Percentiles rank a stretch among this genome's conserved stretches.
Evolutionary conservation across 352 stramenopile species (phyloP).

Genomic region (Blastocystis sp.): DNA sequence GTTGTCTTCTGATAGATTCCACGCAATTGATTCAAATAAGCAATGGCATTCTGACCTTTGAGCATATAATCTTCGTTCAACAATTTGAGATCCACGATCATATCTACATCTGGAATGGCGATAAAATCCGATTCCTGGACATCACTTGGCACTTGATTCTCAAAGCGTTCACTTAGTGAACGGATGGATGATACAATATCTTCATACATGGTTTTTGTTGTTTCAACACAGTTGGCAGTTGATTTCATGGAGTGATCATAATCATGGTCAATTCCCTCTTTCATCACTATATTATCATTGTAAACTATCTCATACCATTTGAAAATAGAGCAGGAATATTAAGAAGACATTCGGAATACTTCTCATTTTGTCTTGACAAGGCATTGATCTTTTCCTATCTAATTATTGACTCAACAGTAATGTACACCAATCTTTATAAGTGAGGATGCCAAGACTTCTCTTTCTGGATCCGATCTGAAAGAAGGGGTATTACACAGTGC

Average conservation of each 20-base stretch:
- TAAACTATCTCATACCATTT: neutral
- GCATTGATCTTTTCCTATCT: neutral
- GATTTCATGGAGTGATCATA: neutral
- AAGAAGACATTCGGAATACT: neutral
- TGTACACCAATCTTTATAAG: neutral
- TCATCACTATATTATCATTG: neutral
- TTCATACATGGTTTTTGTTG: neutral
- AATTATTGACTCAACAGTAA: neutral
- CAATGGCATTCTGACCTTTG: neutral
- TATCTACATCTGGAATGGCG: neutral
- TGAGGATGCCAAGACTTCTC: neutral
- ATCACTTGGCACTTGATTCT: neutral
- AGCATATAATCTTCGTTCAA: neutral
- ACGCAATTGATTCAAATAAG: neutral
- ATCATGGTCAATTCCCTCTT: neutral
- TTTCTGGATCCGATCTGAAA: neutral
- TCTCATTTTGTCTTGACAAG: neutral
- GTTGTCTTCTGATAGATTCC: neutral
- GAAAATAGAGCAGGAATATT: neutral
- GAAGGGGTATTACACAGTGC: neutral
- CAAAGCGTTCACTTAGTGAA: neutral
- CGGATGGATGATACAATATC: neutral
- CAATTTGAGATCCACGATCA: neutral
- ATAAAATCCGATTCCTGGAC: neutral
- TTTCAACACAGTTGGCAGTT: neutral